A percentile compares a stretch with the other conserved stretches of the same genome.
phyloP scores from a whole-genome alignment of 306 rosid species.

The Heteromeles arbutifolia region DNA sequence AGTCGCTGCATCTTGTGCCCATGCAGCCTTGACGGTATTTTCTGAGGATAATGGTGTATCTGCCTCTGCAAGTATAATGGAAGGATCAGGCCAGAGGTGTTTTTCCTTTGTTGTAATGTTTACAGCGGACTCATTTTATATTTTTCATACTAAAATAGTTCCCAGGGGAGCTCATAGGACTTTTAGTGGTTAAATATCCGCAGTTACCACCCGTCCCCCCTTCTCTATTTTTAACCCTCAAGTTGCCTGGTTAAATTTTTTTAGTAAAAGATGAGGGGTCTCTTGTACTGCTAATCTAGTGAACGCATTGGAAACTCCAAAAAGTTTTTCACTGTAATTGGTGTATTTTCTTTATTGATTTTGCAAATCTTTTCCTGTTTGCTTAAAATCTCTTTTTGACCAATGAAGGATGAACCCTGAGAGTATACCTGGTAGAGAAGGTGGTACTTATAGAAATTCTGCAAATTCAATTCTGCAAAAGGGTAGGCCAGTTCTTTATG shows the following conservation, averaged over 20 bases:
- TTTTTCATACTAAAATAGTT: neutral
- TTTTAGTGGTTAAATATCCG: neutral
- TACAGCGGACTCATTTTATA: neutral
- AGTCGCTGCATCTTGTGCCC: slow-evolving; percentile 98
- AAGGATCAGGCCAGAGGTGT: slow-evolving; percentile 61
- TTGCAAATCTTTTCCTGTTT: slow-evolving; percentile 19
- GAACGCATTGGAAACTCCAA: neutral
- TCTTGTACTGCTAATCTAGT: neutral
- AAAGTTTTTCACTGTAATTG: slow-evolving; percentile 6
- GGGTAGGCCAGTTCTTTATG: slow-evolving; percentile 41
- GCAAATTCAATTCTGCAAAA: slow-evolving; percentile 53
- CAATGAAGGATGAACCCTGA: slow-evolving; percentile 64
- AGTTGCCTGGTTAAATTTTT: neutral
- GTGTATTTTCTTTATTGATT: slow-evolving; percentile 14
- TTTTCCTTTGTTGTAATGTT: slow-evolving; percentile 19
- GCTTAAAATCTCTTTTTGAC: slow-evolving; percentile 21
- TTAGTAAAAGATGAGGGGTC: neutral
- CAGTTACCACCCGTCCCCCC: neutral
- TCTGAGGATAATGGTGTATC: slow-evolving; percentile 51
- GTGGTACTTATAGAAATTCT: slow-evolving; percentile 50
- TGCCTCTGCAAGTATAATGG: slow-evolving; percentile 48
- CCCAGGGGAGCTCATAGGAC: neutral
- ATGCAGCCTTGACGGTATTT: slow-evolving; percentile 74
- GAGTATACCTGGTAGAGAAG: slow-evolving; percentile 42
- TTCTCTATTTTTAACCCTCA: neutral